A percentile compares a stretch with the other conserved stretches of the same genome.
Evolutionary conservation across 2,329 filamentous ascomycete species (phyloP).

Genomic region (Clonostachys chloroleuca): DNA sequence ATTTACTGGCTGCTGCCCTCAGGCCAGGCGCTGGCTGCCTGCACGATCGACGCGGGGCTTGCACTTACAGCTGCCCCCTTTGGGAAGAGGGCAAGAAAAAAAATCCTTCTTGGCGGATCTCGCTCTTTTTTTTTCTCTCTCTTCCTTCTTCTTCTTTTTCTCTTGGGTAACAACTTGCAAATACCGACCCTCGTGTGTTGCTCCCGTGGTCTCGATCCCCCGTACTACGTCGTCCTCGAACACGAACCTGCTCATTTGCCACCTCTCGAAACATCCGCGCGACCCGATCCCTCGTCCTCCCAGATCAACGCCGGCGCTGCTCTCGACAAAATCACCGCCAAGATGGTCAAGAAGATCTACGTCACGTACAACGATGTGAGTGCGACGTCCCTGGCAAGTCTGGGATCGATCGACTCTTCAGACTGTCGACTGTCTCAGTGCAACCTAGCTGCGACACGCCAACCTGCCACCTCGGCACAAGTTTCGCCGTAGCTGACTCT

Average conservation of each 20-base stretch:
- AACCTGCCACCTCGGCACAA: neutral
- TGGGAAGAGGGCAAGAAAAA: neutral
- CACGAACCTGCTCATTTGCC: neutral
- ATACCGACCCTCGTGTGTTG: neutral
- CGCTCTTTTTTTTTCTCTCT: slow-evolving; percentile 6
- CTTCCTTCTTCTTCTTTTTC: slow-evolving; percentile 3
- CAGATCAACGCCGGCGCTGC: neutral
- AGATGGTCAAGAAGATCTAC: slow-evolving; percentile 81
- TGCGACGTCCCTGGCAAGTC: slow-evolving; percentile 6
- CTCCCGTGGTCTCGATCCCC: neutral
- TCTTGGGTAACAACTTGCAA: slow-evolving; percentile 9
- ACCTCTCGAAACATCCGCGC: slow-evolving; percentile 2
- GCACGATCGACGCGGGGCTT: too few relatives aligned
- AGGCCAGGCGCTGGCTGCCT: too few relatives aligned
- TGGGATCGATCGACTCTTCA: too few relatives aligned
- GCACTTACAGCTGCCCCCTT: neutral
- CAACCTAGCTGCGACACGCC: too few relatives aligned
- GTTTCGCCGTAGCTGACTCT: slow-evolving; percentile 3
- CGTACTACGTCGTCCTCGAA: neutral
- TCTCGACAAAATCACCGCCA: slow-evolving; percentile 21
- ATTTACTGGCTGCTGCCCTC: too few relatives aligned
- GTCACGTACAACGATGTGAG: slow-evolving; percentile 88
- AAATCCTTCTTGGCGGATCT: neutral
- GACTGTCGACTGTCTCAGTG: too few relatives aligned
- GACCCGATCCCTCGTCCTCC: slow-evolving; percentile 5